Evolutionary conservation across 139 green algal species (phyloP), one percentile per base, ranked within the genome.

Genomic region (Nannochloris sp.): DNA sequence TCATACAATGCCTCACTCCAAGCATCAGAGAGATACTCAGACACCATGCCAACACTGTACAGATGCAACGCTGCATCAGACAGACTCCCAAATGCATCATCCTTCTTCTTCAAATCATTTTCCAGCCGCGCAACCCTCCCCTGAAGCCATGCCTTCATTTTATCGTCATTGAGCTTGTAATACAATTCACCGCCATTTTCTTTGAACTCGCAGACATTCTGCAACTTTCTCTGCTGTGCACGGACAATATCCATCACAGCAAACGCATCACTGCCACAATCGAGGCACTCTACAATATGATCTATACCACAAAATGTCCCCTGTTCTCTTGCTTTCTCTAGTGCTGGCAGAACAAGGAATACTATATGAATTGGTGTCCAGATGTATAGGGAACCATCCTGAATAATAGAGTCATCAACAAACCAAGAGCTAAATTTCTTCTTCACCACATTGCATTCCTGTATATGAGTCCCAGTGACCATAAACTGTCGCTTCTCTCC

Each of bases 341-440:
- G 72, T n/a, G 82, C 15, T 15, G 81, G 80, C 27, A 88, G 65
- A 25, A 81, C 40, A n/a, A 80, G 9, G 19, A 88, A 79, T 14
- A 88, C 54, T 3, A 74, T 66, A 48, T 88, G 80, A 19, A 83
- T 56, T 0, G 74, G 73, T 0, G 72, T 84, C 18, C 51, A 53
- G 34, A 88, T n/a, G 49, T 75, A 85, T 25, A 88, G 15, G 3
- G 74, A 65, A 7, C 80, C 81, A 49, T 88, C 71, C 37, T 65
- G 29, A 18, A 72, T 6, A 25, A 81, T 61, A 4, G 24, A 57
- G 49, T 81, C 57, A n/a, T 61, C 40, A 11, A 80, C 31, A 48
- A 81, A 71, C 72, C 72, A 81, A 46, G 46, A 63, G n/a, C 48
- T 59, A 48, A 61, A 73, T 34, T 64, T 65, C 21, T 48, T 61